These are phyloP conservation scores for Phytopythium litorale DNA, from an alignment of 352 stramenopile genomes.

Conservation along the genomic window DNA sequence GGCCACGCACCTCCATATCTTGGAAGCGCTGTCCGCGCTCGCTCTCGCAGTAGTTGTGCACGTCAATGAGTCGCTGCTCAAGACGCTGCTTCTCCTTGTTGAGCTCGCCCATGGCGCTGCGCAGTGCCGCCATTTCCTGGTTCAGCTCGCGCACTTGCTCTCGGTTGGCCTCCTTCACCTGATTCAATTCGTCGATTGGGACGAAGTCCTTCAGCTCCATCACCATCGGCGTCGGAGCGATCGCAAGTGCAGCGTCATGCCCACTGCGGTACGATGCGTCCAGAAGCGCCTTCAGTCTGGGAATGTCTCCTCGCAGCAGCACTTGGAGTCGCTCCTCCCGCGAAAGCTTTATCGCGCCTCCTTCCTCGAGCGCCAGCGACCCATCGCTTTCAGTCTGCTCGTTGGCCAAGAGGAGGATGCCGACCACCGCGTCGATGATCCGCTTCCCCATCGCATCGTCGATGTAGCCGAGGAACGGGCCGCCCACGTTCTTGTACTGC, in stretches of 20 bases:
- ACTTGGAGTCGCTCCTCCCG: constrained; percentile 52
- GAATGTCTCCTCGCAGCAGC: constrained; percentile 43
- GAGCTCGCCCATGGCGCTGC: constrained; percentile 26
- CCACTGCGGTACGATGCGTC: constrained; percentile 16
- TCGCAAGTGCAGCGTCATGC: constrained; percentile 18
- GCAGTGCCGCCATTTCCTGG: constrained; percentile 23
- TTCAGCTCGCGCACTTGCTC: constrained; percentile 30
- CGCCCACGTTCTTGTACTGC: constrained; percentile 55
- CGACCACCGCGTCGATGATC: constrained; percentile 53
- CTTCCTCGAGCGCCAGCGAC: constrained; percentile 24
- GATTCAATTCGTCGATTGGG: constrained; percentile 43
- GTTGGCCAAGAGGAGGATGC: constrained; percentile 43
- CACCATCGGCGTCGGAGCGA: constrained; percentile 22
- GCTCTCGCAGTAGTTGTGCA: constrained; percentile 70
- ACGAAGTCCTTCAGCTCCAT: constrained; percentile 75
- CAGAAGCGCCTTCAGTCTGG: constrained; percentile 33
- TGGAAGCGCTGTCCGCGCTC: constrained; percentile 53
- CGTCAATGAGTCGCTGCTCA: constrained; percentile 59
- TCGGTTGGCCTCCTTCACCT: constrained; percentile 42
- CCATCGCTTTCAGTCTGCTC: constrained; percentile 19
- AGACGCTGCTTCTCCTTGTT: constrained; percentile 55
- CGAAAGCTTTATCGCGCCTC: constrained; percentile 25
- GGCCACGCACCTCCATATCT: constrained; percentile 40
- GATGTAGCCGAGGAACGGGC: constrained; percentile 44
- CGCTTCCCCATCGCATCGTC: constrained; percentile 60